A percentile compares a stretch with the other conserved stretches of the same genome.
These are phyloP conservation scores for Cyclotella distinguenda DNA, from an alignment of 108 stramenopile species.

Conservation along the genomic window DNA sequence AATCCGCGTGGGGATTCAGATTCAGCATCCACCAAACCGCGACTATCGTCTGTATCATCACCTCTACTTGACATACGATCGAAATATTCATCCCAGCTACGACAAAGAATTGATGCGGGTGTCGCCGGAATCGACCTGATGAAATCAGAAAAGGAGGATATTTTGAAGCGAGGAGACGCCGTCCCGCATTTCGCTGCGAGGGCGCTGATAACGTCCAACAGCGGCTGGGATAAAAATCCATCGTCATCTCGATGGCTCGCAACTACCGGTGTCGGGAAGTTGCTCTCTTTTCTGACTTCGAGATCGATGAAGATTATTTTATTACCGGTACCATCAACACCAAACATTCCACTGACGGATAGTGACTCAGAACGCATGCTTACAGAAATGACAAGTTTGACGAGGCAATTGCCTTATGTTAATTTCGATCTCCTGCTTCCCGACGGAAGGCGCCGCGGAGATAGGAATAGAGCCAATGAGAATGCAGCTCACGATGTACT, in stretches of 20 bases:
- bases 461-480: constrained; percentile 31
- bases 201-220: constrained; percentile 27
- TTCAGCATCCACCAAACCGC: background rate
- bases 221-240: constrained; percentile 3
- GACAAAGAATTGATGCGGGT: constrained; percentile 62
- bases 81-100: constrained; percentile 74
- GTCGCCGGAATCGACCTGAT: constrained; percentile 70
- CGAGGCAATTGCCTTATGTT: constrained; percentile 59
- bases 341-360: constrained; percentile 26
- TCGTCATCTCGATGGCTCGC: constrained; percentile 71
- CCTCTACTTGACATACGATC: constrained; percentile 61
- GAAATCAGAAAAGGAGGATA: constrained; percentile 63
- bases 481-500: constrained; percentile 46
- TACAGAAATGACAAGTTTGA: constrained; percentile 56
- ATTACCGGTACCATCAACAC: constrained; percentile 56
- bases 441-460: constrained; percentile 41
- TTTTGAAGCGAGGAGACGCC: constrained; percentile 57
- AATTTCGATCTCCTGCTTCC: constrained; percentile 42
- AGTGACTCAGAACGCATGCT: constrained; percentile 26
- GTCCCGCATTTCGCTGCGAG: constrained; percentile 76
- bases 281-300: constrained; percentile 61
- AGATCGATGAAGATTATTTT: constrained; percentile 76
- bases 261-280: constrained; percentile 62
- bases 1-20: too few relatives aligned
- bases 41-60: background rate